Percentiles rank a stretch among this genome's conserved stretches.
These are phyloP conservation scores for Neocatenulostroma microsporum DNA, from an alignment of 2,329 filamentous ascomycete genomes.

Conservation along the genomic window DNA sequence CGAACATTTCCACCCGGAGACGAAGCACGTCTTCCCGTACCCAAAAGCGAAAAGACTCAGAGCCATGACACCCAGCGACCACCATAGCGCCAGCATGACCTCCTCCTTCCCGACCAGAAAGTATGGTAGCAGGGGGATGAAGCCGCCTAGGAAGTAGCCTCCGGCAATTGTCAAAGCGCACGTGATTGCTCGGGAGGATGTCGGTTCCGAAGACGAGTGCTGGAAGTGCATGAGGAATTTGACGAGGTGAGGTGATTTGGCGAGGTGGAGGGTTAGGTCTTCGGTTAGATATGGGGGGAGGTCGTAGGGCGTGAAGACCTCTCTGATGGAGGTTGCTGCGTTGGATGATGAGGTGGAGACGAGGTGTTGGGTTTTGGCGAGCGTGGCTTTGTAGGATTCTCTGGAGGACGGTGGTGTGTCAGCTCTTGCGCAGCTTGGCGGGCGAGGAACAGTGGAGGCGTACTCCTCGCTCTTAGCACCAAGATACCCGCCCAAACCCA, in stretches of 20 bases:
- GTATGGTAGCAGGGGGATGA: constrained; percentile 61
- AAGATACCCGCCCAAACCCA: constrained; percentile 34
- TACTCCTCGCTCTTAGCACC: constrained; percentile 41
- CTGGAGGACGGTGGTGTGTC: constrained; percentile 13
- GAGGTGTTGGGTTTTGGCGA: constrained; percentile 34
- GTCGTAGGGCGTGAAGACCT: constrained; percentile 35
- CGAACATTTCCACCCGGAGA: constrained; percentile 36
- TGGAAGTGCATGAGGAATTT: constrained; percentile 43
- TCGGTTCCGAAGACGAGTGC: constrained; percentile 36
- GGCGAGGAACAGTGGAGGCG: neutral
- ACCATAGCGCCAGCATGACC: constrained; percentile 44
- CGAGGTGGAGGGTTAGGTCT: constrained; percentile 16
- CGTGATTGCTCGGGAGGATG: constrained; percentile 34
- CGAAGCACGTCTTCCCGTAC: constrained; percentile 46
- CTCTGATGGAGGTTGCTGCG: constrained; percentile 33
- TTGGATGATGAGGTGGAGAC: constrained; percentile 31
- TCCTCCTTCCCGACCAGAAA: constrained; percentile 41
- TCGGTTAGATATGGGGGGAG: constrained; percentile 23
- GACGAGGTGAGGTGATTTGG: constrained; percentile 8
- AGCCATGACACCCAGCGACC: constrained; percentile 51
- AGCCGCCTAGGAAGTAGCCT: constrained; percentile 49
- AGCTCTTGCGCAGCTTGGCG: neutral
- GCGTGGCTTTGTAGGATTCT: constrained; percentile 40
- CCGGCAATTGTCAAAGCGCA: constrained; percentile 58
- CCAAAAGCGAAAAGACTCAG: constrained; percentile 54